Base-by-base conservation (phyloP, 306 rosid genomes). In the Abrus pulchellus region DNA sequence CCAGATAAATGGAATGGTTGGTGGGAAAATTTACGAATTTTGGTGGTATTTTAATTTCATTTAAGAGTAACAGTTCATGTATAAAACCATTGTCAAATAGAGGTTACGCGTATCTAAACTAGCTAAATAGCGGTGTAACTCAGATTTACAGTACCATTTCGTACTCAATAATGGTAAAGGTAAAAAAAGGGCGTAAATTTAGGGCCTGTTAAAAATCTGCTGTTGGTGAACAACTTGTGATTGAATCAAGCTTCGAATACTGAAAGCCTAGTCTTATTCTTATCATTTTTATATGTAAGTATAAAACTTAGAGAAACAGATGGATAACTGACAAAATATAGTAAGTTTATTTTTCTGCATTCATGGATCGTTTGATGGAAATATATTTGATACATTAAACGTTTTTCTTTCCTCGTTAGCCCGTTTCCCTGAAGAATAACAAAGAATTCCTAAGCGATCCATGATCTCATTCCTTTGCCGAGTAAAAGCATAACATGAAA, bases 1-100 rank as follows among this genome's bases (percentile, higher is more conserved):
- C 14, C 78, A 78, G 52, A 83, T 72, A 72, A 72, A 83, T 36
- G 67, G 44, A 63, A 48, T 57, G 30, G 65, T 59, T 79, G 69
- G 43, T 59, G 44, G 57, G 53, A 62, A 7, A 80, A 53, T 28
- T 71, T 74, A 30, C 30, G 72, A 59, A 67, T 59, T 47, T 75
- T 64, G 76, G 20, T 20, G 20, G 20, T 20, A 20, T 20, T 20
- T 20, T 20, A 20, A 45, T 61, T 84, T 57, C 75, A 75, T 34
- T 36, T 45, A 45, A 44, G 62, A 82, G 49, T 72, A 48, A 67
- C 52, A 14, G 38, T 20, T 78, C 45, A 40, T 13, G 13, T 55
- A 20, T 11, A 27, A 33, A 41, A 60, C 9, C 64, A 14, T 20
- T 52, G 56, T 38, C 12, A 62, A 12, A 38, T 38, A 36, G 6